Base-by-base conservation (phyloP, 495 filamentous ascomycete species). In the Talaromyces proteolyticus region DNA sequence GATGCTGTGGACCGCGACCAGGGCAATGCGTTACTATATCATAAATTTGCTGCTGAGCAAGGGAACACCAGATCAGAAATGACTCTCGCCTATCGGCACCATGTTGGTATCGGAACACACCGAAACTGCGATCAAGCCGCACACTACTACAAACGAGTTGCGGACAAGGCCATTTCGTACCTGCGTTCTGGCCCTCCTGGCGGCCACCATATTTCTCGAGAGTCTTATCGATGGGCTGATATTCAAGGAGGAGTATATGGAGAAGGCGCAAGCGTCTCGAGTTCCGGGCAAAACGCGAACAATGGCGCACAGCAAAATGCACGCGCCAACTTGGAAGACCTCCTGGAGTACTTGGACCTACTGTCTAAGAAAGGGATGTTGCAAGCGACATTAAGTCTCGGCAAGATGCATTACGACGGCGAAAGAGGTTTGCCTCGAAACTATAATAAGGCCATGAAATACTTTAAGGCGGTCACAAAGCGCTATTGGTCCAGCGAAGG, bases 361-460 rank as follows among this genome's bases (percentile, higher is more conserved):
- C 86, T 96, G 82, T 91, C 91, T 6, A 81, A 89, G 52, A 96
- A 96, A 60, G 91, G 91, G 5, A 90, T 97, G 56, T 78, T 94
- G 53, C 93, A 90, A 58, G 89, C 93, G 3, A 94, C 89, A 0
- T 95, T 90, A 63, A 91, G 85, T 48, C 73, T 98, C 0, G 93
- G 88, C 17, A 82, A 87, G 50, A 80, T 96, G 51, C 83, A 96
- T 57, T 97, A 96, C 57, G 92, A 97, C 51, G 93, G 93, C 0
- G 82, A 87, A 19, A 77, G 84, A 51, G 81, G 81, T 8, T 67
- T 96, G 37, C 81, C 85, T 26, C 78, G 83, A 22, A 87, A 95
- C 58, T 74, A 90, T 45, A 73, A 74, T 23, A 75, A 81, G 25
- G 89, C 94, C 2, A 87, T 85, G 67, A 78, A 75, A 51, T 93